Conservation (phyloP, 441 rosid genomes). For the Dalechampia spathulata region DNA sequence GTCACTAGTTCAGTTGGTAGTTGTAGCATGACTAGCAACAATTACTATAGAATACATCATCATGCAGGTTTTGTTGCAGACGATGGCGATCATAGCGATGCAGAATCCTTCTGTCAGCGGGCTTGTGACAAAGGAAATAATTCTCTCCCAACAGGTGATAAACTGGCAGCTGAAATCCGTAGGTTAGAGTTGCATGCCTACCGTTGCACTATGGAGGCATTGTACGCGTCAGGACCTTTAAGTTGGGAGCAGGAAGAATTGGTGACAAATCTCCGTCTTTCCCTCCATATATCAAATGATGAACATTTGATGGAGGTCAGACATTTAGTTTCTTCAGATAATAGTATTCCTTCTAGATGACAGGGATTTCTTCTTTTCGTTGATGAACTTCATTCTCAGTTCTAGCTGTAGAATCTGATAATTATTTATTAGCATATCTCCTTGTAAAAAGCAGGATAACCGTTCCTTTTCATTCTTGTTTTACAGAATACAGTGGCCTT, state of each 20-base stretch:
- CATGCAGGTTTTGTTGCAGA: conserved; percentile 28
- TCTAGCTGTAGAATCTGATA: conserved; percentile 24
- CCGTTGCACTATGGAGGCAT: conserved; percentile 42
- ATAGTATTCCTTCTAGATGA: conserved; percentile 17
- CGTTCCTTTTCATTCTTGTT: conserved; percentile 1
- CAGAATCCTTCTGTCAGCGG: conserved; percentile 41
- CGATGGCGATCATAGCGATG: conserved; percentile 38
- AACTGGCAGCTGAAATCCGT: conserved; percentile 35
- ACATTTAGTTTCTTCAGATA: conserved; percentile 43
- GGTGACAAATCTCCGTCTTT: conserved; percentile 50
- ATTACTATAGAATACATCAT: conserved; percentile 20
- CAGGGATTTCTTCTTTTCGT: conserved; percentile 13
- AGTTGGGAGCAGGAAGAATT: conserved; percentile 77
- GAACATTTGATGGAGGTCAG: conserved; percentile 77
- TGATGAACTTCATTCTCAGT: conserved; percentile 9
- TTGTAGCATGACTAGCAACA: conserved; percentile 46
- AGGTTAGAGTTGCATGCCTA: conserved; percentile 62
- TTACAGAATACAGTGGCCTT: conserved; percentile 16
- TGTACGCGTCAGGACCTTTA: conserved; percentile 64
- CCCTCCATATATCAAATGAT: conserved; percentile 67
- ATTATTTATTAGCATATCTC: conserved; percentile 11
- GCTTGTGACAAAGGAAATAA: conserved; percentile 24
- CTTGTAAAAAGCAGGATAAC: conserved; percentile 29
- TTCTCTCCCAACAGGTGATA: conserved; percentile 22
- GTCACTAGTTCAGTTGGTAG: conserved; percentile 69